Conservation (phyloP, 306 rosid genomes). For the Malus asiatica region DNA sequence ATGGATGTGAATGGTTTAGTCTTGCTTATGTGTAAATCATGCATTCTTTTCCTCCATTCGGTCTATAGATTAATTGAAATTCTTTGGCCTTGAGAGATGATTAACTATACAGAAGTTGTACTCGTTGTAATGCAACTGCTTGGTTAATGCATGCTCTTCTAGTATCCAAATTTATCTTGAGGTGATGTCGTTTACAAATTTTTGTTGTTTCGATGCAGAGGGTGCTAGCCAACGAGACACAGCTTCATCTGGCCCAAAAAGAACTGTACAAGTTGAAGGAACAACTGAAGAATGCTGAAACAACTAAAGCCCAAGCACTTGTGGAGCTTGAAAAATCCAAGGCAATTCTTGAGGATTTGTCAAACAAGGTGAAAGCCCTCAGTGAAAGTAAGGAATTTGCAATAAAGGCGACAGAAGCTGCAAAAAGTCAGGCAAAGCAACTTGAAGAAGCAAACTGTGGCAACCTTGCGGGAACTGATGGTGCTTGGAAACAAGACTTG, state of each 20-base stretch:
- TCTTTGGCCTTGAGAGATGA: not conserved
- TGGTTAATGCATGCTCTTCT: not conserved
- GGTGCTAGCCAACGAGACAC: conserved; percentile 80
- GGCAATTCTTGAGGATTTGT: conserved; percentile 54
- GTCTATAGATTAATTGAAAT: not conserved
- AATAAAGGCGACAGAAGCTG: conserved; percentile 53
- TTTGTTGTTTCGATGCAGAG: conserved; percentile 46
- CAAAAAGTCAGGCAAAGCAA: conserved; percentile 52
- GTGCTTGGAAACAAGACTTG: conserved; percentile 66
- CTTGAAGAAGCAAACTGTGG: conserved; percentile 50
- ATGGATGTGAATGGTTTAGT: not conserved
- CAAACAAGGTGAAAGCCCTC: conserved; percentile 47
- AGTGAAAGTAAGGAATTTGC: conserved; percentile 65
- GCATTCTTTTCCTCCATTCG: not conserved
- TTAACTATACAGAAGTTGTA: not conserved
- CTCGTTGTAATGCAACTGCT: not conserved
- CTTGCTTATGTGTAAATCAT: not conserved
- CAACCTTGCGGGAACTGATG: conserved; percentile 28
- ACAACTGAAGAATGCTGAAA: conserved; percentile 76
- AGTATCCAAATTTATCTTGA: not conserved
- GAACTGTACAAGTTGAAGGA: conserved; percentile 81
- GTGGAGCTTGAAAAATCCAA: conserved; percentile 73
- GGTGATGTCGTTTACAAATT: not conserved
- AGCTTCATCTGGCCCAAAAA: conserved; percentile 68
- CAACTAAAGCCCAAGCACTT: conserved; percentile 71